These are phyloP conservation scores for Tulasnella calospora DNA, from an alignment of 768 basidiomycete species.

Conservation along the genomic window DNA sequence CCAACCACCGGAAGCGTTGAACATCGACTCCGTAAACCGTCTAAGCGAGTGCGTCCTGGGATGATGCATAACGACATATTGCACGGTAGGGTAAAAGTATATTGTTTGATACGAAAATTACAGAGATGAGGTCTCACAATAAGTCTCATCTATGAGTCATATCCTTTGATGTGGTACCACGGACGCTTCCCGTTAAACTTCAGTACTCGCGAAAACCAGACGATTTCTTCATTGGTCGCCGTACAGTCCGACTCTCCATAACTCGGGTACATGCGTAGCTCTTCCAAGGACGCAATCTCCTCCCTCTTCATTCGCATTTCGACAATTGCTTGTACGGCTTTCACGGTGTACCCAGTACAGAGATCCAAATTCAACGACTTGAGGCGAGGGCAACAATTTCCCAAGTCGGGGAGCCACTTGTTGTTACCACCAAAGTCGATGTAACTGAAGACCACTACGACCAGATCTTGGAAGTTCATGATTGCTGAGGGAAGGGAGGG, in stretches of 20 bases:
- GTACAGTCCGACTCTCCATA: background rate
- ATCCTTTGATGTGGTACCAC: background rate
- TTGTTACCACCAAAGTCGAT: background rate
- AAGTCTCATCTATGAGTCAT: background rate
- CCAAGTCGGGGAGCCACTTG: background rate
- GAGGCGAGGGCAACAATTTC: background rate
- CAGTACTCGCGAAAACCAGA: background rate
- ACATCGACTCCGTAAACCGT: too few relatives aligned
- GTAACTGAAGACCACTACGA: background rate
- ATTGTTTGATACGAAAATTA: background rate
- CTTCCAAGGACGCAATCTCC: background rate
- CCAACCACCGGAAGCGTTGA: too few relatives aligned
- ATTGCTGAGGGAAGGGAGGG: background rate
- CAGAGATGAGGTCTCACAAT: background rate
- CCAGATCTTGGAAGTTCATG: background rate
- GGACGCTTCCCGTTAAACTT: background rate
- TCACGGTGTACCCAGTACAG: background rate
- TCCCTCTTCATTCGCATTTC: background rate
- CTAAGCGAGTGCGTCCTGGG: too few relatives aligned
- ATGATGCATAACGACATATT: too few relatives aligned
- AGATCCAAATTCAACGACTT: background rate
- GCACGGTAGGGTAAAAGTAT: too few relatives aligned
- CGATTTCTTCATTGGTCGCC: background rate
- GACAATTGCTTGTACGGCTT: background rate
- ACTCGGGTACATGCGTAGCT: background rate